Conservation (phyloP, 805 yeast species). For the Candida qinlingensis region DNA sequence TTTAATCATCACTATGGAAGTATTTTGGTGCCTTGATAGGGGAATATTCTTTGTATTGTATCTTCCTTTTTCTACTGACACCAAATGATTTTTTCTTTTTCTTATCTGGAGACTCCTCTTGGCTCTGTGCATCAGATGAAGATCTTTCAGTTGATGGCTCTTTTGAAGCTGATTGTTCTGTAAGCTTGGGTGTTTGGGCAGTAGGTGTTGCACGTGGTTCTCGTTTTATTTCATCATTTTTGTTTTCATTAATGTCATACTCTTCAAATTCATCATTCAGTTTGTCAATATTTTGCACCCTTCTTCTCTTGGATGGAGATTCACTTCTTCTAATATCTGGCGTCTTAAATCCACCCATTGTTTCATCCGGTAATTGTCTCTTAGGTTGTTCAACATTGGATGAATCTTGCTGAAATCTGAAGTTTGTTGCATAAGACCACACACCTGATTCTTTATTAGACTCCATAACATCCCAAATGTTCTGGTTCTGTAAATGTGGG, state of each 20-base stretch:
- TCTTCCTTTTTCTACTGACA: constrained; percentile 20
- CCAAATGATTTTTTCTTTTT: constrained; percentile 17
- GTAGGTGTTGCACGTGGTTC: background rate
- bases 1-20: constrained; percentile 12
- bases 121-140: constrained; percentile 1
- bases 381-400: background rate
- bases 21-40: constrained; percentile 23
- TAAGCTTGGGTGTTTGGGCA: too few species aligned
- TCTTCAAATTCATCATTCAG: constrained; percentile 15
- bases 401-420: constrained; percentile 4
- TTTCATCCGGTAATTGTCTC: background rate
- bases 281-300: constrained; percentile 9
- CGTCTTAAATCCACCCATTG: constrained; percentile 1
- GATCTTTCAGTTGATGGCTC: background rate
- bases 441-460: constrained; percentile 6
- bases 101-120: constrained; percentile 2
- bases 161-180: background rate
- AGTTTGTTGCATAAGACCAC: constrained; percentile 15
- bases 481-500: constrained; percentile 8
- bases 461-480: constrained; percentile 20
- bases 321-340: background rate
- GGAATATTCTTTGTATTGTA: constrained; percentile 14
- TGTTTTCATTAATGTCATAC: constrained; percentile 10
- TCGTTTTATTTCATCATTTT: background rate
- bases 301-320: constrained; percentile 10